Evolutionary conservation across 2,329 filamentous ascomycete species (phyloP).

Genomic region (Scopulariopsis brevicaulis): DNA sequence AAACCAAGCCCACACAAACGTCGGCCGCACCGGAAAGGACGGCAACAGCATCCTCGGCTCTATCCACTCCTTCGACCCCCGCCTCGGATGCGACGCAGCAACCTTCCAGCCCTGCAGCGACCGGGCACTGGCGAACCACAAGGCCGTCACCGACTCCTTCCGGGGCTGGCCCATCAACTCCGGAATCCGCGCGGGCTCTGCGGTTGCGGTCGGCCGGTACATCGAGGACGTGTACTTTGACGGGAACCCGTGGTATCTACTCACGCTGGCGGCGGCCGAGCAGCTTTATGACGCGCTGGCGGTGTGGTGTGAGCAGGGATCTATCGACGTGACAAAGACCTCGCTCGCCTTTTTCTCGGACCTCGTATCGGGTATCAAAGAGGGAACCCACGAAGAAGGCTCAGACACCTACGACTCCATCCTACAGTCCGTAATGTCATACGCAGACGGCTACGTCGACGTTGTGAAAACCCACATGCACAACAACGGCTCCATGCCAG

Average conservation of each 20-base stretch:
- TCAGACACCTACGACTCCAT: constrained; percentile 40
- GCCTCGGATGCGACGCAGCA: constrained; percentile 50
- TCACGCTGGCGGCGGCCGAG: constrained; percentile 67
- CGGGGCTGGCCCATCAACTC: constrained; percentile 59
- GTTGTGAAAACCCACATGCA: constrained; percentile 53
- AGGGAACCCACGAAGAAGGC: constrained; percentile 48
- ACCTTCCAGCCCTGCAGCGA: constrained; percentile 73
- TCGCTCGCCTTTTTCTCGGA: constrained; percentile 65
- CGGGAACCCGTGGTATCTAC: constrained; percentile 75
- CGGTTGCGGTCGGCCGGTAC: constrained; percentile 56
- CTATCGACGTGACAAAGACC: constrained; percentile 49
- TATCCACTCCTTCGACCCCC: constrained; percentile 60
- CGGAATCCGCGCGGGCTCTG: constrained; percentile 46
- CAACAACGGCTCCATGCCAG: constrained; percentile 50
- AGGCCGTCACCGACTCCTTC: constrained; percentile 65
- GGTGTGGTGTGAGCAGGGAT: constrained; percentile 54
- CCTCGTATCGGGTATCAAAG: constrained; percentile 41
- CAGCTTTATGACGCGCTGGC: constrained; percentile 68
- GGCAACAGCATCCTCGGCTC: constrained; percentile 57
- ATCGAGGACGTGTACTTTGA: constrained; percentile 64
- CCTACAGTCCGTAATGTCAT: constrained; percentile 41
- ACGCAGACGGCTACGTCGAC: constrained; percentile 49
- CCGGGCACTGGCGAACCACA: constrained; percentile 62
- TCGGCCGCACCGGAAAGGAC: constrained; percentile 57
- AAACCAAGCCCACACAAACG: constrained; percentile 38